phyloP scores from a whole-genome alignment of 75 land plant genomes.

The Sequoiadendron giganteum region DNA sequence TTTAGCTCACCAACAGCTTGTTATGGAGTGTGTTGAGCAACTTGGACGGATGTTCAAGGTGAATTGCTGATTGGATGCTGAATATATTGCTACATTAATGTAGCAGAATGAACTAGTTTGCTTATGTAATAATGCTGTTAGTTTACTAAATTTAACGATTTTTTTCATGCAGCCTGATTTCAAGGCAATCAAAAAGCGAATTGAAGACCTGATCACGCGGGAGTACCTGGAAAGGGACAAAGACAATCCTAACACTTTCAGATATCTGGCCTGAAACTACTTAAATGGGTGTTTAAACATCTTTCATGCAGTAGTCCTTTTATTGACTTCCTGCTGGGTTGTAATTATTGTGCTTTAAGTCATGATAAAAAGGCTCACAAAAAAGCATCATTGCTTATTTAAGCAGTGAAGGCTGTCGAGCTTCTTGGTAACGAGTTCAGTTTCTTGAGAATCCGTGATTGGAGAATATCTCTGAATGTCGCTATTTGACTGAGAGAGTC shows the following conservation, averaged over 20 bases:
- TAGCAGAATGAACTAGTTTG: neutral
- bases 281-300: neutral
- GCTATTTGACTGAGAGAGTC: neutral
- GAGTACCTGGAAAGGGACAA: conserved; percentile 90
- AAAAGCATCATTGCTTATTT: neutral
- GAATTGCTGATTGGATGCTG: neutral
- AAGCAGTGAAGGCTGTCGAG: neutral
- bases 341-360: neutral
- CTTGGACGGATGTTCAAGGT: conserved; percentile 96
- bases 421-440: neutral
- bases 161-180: conserved; percentile 71
- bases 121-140: neutral
- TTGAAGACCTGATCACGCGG: conserved; percentile 84
- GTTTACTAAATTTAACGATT: neutral
- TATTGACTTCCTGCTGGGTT: neutral
- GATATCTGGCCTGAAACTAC: conserved; percentile 64
- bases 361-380: neutral
- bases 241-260: conserved; percentile 84
- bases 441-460: neutral
- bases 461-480: neutral
- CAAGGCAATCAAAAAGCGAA: conserved; percentile 89
- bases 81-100: neutral
- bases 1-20: conserved; percentile 80
- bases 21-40: conserved; percentile 89
- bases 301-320: neutral